Evolutionary conservation across 257 asterid species (phyloP).

Genomic region (Solanum tacnaense): DNA sequence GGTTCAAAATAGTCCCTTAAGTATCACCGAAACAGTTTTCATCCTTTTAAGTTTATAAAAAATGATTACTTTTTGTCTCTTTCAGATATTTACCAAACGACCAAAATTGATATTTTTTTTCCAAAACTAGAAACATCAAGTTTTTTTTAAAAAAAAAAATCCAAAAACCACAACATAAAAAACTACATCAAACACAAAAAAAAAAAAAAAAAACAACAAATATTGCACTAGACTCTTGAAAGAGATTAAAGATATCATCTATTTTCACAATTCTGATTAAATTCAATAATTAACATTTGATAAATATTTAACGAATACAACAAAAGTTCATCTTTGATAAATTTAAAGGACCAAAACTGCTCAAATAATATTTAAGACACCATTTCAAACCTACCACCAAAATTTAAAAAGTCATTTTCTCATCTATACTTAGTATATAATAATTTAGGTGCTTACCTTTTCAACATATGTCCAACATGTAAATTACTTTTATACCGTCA

Average conservation of each 20-base stretch:
- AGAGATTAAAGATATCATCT: not conserved
- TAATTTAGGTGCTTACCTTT: not conserved
- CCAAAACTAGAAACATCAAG: too few relatives aligned
- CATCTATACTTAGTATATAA: not conserved
- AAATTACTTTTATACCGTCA: not conserved
- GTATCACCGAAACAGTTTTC: not conserved
- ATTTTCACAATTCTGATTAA: not conserved
- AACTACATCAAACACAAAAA: not conserved
- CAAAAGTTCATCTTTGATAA: not conserved
- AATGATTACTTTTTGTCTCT: not conserved
- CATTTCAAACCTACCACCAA: not conserved
- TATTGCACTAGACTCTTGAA: not conserved
- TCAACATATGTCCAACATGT: not conserved
- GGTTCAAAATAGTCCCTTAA: not conserved
- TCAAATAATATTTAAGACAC: not conserved
- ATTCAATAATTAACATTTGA: not conserved
- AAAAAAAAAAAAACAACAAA: not conserved
- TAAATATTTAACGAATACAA: not conserved
- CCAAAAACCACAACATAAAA: not conserved
- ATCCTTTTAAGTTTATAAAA: not conserved
- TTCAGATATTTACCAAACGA: not conserved
- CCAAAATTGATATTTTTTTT: too few relatives aligned
- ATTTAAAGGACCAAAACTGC: not conserved
- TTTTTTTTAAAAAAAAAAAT: rapidly evolving
- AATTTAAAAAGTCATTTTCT: not conserved